Percentiles rank a stretch among this genome's conserved stretches.
These are phyloP conservation scores for Rhynchospora breviuscula DNA, from an alignment of 176 grass and related monocot genomes.

Conservation along the genomic window DNA sequence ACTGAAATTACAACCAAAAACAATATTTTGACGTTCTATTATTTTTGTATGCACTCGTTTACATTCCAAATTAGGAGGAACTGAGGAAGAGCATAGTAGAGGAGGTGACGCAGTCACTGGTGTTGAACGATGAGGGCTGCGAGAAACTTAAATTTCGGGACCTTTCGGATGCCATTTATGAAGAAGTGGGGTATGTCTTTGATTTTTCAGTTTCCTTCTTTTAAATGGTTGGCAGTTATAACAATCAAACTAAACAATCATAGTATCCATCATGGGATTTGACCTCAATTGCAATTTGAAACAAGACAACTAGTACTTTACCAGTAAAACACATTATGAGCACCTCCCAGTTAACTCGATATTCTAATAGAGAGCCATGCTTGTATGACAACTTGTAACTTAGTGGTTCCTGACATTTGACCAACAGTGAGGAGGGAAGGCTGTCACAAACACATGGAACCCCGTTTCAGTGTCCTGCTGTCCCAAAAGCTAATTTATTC, in stretches of 20 bases:
- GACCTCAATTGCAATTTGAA: background rate
- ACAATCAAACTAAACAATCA: background rate
- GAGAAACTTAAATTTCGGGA: slow-evolving; percentile 83
- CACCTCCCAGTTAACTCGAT: background rate
- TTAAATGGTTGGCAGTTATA: background rate
- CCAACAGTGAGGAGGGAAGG: background rate
- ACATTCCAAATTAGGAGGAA: slow-evolving; percentile 29
- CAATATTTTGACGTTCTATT: background rate
- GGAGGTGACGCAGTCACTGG: slow-evolving; percentile 75
- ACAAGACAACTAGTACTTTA: background rate
- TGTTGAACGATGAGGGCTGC: slow-evolving; percentile 76
- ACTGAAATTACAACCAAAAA: background rate
- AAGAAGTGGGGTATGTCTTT: slow-evolving; percentile 58
- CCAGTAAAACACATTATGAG: background rate
- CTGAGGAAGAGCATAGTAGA: slow-evolving; percentile 54
- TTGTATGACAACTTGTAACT: background rate
- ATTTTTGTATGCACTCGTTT: background rate
- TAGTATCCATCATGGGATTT: background rate
- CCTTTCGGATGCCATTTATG: slow-evolving; percentile 84
- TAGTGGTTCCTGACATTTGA: background rate
- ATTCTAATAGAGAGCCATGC: background rate
- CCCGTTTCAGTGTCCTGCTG: background rate
- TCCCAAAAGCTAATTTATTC: background rate
- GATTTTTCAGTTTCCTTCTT: too few relatives aligned
- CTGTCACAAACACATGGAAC: background rate